Conservation (phyloP, 169 alveolate species). For the Cryptosporidium felis region DNA sequence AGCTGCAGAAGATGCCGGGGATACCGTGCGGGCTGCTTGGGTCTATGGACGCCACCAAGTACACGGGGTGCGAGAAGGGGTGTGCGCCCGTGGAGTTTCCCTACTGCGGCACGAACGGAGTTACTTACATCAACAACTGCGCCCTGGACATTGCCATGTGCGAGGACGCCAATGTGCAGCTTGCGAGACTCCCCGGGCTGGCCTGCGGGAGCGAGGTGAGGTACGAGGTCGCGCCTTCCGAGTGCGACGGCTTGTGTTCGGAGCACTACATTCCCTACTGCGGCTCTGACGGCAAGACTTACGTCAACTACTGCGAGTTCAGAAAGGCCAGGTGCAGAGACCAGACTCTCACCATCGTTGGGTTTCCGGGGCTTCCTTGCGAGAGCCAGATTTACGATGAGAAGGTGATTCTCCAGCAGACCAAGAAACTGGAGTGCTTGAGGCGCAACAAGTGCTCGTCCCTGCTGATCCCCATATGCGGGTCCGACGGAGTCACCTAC, state of each 20-base stretch:
- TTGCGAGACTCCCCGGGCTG: conserved; percentile 65
- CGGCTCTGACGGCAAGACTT: conserved; percentile 46
- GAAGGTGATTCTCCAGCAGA: conserved; percentile 12
- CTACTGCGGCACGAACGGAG: conserved; percentile 65
- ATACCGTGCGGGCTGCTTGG: conserved; percentile 64
- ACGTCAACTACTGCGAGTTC: conserved; percentile 53
- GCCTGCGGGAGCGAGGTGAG: conserved; percentile 63
- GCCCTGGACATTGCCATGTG: conserved; percentile 55
- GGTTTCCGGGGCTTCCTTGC: conserved; percentile 70
- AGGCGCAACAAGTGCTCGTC: conserved; percentile 19
- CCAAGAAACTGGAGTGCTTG: conserved; percentile 31
- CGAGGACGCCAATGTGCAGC: conserved; percentile 43
- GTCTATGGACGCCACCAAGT: conserved; percentile 59
- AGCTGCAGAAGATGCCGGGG: conserved; percentile 59
- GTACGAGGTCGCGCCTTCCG: background rate
- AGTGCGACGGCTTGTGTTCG: conserved; percentile 56
- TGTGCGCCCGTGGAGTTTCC: conserved; percentile 68
- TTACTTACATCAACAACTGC: conserved; percentile 40
- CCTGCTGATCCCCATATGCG: conserved; percentile 43
- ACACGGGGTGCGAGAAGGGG: conserved; percentile 62
- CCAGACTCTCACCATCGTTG: conserved; percentile 48
- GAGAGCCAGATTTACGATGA: conserved; percentile 66
- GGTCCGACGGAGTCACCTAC: conserved; percentile 62
- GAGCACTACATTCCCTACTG: conserved; percentile 68
- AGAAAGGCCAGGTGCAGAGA: conserved; percentile 42